phyloP scores from a whole-genome alignment of 495 filamentous ascomycete genomes.

The Xylaria sp. region DNA sequence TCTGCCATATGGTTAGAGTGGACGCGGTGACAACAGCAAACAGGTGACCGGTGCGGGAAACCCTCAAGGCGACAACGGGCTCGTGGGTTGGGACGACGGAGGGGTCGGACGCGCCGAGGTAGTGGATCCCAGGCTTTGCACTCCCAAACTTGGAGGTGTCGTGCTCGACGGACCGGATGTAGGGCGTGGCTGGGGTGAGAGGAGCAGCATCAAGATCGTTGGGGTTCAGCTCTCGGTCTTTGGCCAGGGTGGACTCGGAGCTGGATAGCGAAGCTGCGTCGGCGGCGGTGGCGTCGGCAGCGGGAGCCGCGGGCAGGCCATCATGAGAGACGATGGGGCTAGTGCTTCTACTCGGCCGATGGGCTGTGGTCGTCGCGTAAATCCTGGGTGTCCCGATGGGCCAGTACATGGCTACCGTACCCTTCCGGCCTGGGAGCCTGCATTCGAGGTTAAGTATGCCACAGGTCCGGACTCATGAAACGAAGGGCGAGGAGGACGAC shows the following conservation, averaged over 20 bases:
- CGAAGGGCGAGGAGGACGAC: neutral
- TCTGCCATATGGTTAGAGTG: constrained; percentile 92
- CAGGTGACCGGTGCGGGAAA: constrained; percentile 81
- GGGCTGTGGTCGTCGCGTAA: constrained; percentile 73
- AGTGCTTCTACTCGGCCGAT: constrained; percentile 55
- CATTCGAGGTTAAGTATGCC: constrained; percentile 31
- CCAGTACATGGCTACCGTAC: constrained; percentile 86
- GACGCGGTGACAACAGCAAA: constrained; percentile 88
- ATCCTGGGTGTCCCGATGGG: constrained; percentile 89
- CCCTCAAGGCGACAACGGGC: constrained; percentile 74
- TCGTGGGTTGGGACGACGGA: constrained; percentile 51
- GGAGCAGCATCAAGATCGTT: constrained; percentile 36
- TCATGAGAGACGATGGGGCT: constrained; percentile 50
- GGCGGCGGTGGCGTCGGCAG: constrained; percentile 47
- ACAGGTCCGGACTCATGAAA: constrained; percentile 23
- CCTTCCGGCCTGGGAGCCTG: constrained; percentile 36
- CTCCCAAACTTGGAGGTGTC: constrained; percentile 47
- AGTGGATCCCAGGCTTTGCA: constrained; percentile 17
- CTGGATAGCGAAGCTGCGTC: constrained; percentile 47
- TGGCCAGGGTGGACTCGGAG: constrained; percentile 30
- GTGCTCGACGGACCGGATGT: constrained; percentile 60
- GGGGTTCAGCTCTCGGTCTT: constrained; percentile 40
- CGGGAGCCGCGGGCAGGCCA: constrained; percentile 41
- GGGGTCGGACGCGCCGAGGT: constrained; percentile 16
- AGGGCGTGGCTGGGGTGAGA: constrained; percentile 56